These are phyloP conservation scores for Penicillium sp. DNA, from an alignment of 2,329 filamentous ascomycete genomes.

Conservation along the genomic window DNA sequence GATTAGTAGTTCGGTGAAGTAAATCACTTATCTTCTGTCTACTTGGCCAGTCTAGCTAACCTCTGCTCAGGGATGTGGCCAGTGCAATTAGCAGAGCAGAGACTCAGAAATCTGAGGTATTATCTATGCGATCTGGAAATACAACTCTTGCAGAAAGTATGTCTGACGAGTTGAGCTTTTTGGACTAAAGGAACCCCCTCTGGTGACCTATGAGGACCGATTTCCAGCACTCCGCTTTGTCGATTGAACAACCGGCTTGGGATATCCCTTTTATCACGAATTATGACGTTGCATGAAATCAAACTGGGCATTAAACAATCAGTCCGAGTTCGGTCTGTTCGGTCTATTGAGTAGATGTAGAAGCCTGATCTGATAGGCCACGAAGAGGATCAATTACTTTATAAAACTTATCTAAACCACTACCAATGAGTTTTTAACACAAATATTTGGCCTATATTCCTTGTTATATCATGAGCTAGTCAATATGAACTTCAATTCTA, in stretches of 20 bases:
- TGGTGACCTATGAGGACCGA: no score
- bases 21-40: slow-evolving; percentile 29
- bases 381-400: not conserved
- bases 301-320: not conserved
- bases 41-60: slow-evolving; percentile 9
- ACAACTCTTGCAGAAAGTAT: not conserved
- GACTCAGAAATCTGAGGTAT: slow-evolving; percentile 34
- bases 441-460: not conserved
- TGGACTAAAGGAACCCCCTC: slow-evolving; percentile 42
- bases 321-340: not conserved
- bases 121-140: not conserved
- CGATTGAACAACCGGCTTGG: not conserved
- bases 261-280: not conserved
- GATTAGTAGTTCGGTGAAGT: slow-evolving; percentile 67
- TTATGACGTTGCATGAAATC: not conserved
- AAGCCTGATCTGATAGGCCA: not conserved
- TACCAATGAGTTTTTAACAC: not conserved
- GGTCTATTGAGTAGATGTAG: not conserved
- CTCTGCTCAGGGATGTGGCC: slow-evolving; percentile 45
- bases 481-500: not conserved
- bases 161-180: slow-evolving; percentile 53
- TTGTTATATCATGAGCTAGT: not conserved
- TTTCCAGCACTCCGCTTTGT: not conserved
- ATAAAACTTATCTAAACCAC: not conserved
- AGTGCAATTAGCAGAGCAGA: slow-evolving; percentile 47